Conservation (phyloP, 495 filamentous ascomycete species). For the Penicillium argentinense region DNA sequence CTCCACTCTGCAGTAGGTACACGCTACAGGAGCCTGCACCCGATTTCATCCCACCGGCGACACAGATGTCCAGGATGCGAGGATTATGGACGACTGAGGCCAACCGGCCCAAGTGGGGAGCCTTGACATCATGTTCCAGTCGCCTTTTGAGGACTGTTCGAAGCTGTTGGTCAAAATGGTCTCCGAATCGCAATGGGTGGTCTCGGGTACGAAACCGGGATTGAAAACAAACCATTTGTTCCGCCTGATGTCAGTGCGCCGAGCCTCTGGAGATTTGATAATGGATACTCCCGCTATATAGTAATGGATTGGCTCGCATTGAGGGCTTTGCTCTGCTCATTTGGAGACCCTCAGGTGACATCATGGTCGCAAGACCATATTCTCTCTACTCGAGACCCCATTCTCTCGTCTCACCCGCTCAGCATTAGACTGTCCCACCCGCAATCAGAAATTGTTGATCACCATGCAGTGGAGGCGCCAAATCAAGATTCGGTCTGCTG, state of each 20-base stretch:
- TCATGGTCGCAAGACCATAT: background rate
- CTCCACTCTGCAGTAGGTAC: conserved; percentile 6
- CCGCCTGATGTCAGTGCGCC: conserved; percentile 5
- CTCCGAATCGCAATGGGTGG: too few species aligned
- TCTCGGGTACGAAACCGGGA: background rate
- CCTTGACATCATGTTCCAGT: conserved; percentile 6
- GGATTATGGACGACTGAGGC: background rate
- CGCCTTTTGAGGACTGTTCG: too few species aligned
- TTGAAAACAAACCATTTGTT: background rate
- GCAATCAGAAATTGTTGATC: background rate
- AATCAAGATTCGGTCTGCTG: conserved; percentile 15
- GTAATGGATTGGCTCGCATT: background rate
- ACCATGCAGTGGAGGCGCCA: conserved; percentile 3
- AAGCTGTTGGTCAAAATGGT: too few species aligned
- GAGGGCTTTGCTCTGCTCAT: too few species aligned
- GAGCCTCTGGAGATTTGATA: conserved; percentile 14
- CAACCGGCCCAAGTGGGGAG: background rate
- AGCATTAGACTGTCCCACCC: background rate
- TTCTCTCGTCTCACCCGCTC: conserved; percentile 5
- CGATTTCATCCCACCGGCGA: background rate
- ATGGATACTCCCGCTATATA: conserved; percentile 8
- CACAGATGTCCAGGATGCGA: background rate
- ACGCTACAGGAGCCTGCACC: background rate
- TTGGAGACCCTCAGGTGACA: conserved; percentile 3
- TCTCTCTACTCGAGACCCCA: conserved; percentile 11